A percentile compares a stretch with the other conserved stretches of the same genome.
Evolutionary conservation across 148 eudicot species (phyloP).

Genomic region (Talinum fruticosum): DNA sequence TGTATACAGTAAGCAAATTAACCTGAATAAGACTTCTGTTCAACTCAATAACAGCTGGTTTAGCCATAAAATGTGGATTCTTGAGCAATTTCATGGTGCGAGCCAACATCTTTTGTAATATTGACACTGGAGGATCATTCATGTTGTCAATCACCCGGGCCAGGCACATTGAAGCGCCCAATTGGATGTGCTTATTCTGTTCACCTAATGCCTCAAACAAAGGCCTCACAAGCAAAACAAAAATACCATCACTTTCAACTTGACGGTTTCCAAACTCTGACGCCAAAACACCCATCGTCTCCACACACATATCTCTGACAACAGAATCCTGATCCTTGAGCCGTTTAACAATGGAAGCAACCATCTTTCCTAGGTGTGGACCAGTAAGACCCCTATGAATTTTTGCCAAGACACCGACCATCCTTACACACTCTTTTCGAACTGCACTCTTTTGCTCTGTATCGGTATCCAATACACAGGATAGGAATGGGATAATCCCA

Average conservation of each 20-base stretch:
- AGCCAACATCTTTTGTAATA: slow-evolving; percentile 66
- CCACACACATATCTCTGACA: slow-evolving; percentile 71
- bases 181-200: slow-evolving; percentile 75
- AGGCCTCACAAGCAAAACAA: slow-evolving; percentile 64
- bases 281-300: slow-evolving; percentile 72
- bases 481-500: slow-evolving; percentile 59
- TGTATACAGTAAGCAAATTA: background rate
- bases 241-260: slow-evolving; percentile 40
- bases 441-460: slow-evolving; percentile 68
- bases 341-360: slow-evolving; percentile 64
- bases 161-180: slow-evolving; percentile 74
- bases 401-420: slow-evolving; percentile 56
- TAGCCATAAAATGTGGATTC: slow-evolving; percentile 80
- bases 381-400: slow-evolving; percentile 48
- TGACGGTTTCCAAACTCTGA: slow-evolving; percentile 43
- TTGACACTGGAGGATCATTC: slow-evolving; percentile 53
- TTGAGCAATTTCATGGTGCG: slow-evolving; percentile 69
- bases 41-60: slow-evolving; percentile 80
- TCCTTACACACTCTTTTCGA: slow-evolving; percentile 67
- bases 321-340: slow-evolving; percentile 80
- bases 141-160: slow-evolving; percentile 66
- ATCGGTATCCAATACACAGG: slow-evolving; percentile 73
- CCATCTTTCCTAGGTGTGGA: slow-evolving; percentile 67
- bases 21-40: slow-evolving; percentile 83
- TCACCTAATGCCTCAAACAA: slow-evolving; percentile 84